These are phyloP conservation scores for Sporisorium sorghi DNA, from an alignment of 1,284 basidiomycete species.

Conservation along the genomic window DNA sequence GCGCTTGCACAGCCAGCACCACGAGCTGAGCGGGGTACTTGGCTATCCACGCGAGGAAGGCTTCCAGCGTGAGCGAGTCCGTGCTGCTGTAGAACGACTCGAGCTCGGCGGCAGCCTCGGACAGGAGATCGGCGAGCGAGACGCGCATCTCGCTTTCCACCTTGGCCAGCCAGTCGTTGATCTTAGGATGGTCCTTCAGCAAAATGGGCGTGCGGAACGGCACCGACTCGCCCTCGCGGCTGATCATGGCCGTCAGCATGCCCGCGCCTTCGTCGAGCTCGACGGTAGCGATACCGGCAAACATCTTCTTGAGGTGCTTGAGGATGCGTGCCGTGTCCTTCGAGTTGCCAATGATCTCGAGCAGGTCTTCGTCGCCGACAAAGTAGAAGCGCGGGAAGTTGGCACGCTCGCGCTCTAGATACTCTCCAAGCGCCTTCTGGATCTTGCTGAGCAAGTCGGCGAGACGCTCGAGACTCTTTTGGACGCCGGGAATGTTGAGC, in stretches of 20 bases:
- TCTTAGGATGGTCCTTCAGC: slow-evolving; percentile 92
- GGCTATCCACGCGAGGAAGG: slow-evolving; percentile 89
- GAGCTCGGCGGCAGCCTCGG: slow-evolving; percentile 81
- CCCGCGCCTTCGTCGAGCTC: slow-evolving; percentile 78
- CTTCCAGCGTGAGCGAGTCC: slow-evolving; percentile 72
- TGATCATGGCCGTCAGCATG: slow-evolving; percentile 55
- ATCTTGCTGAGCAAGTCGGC: slow-evolving; percentile 97
- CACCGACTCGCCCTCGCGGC: slow-evolving; percentile 90
- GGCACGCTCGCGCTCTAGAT: slow-evolving; percentile 92
- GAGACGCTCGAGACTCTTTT: slow-evolving; percentile 95
- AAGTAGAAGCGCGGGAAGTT: slow-evolving; percentile 98
- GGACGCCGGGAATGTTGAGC: slow-evolving; percentile 93
- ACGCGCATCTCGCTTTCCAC: slow-evolving; percentile 94
- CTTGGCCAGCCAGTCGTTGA: slow-evolving; percentile 97
- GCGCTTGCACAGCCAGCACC: slow-evolving; percentile 90
- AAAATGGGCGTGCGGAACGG: slow-evolving; percentile 83
- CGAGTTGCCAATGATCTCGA: slow-evolving; percentile 99
- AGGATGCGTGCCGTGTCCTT: slow-evolving; percentile 97
- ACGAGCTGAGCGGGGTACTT: slow-evolving; percentile 94
- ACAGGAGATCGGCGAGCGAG: slow-evolving; percentile 85
- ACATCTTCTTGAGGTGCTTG: slow-evolving; percentile 99
- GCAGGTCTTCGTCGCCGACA: slow-evolving; percentile 96
- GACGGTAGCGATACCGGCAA: slow-evolving; percentile 93
- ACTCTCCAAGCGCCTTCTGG: slow-evolving; percentile 98
- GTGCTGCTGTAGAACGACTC: slow-evolving; percentile 81